A percentile compares a stretch with the other conserved stretches of the same genome.
These are phyloP conservation scores for Solioccasus polychromus DNA, from an alignment of 768 basidiomycete species.

Conservation along the genomic window DNA sequence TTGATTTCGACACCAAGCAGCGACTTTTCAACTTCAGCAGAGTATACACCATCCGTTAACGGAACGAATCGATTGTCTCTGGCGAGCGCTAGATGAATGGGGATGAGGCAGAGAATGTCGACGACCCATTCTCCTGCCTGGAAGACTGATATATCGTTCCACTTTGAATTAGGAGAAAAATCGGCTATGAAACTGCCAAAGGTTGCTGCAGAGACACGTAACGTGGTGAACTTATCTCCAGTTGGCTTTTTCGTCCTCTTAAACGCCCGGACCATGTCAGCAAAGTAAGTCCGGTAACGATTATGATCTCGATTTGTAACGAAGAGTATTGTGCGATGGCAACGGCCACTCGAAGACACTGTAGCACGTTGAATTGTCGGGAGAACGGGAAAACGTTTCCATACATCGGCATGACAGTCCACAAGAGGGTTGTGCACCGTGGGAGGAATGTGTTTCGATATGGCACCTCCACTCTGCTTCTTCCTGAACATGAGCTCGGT, in stretches of 20 bases:
- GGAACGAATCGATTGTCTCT: constrained; percentile 61
- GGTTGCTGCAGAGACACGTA: constrained; percentile 30
- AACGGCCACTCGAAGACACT: constrained; percentile 33
- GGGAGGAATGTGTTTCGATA: constrained; percentile 12
- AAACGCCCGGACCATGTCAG: constrained; percentile 43
- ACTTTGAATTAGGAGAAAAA: constrained; percentile 11
- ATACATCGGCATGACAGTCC: constrained; percentile 54
- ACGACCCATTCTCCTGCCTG: constrained; percentile 60
- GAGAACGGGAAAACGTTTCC: constrained; percentile 58
- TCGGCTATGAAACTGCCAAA: constrained; percentile 24
- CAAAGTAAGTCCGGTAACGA: constrained; percentile 41
- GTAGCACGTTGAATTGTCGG: constrained; percentile 47
- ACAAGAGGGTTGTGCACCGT: constrained; percentile 48
- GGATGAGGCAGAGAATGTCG: constrained; percentile 58
- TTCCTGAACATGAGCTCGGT: constrained; percentile 59
- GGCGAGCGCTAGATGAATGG: constrained; percentile 60
- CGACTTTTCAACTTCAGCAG: constrained; percentile 46
- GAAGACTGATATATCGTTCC: constrained; percentile 35
- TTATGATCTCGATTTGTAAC: constrained; percentile 37
- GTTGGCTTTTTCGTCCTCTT: constrained; percentile 51
- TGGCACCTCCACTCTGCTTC: constrained; percentile 26
- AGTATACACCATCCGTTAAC: constrained; percentile 53
- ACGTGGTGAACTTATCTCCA: constrained; percentile 38
- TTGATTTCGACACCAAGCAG: constrained; percentile 59
- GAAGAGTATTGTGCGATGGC: constrained; percentile 39